A percentile compares a stretch with the other conserved stretches of the same genome.
These are phyloP conservation scores for Fusarium pseudocircinatum DNA, from an alignment of 2,329 filamentous ascomycete genomes.

Conservation along the genomic window DNA sequence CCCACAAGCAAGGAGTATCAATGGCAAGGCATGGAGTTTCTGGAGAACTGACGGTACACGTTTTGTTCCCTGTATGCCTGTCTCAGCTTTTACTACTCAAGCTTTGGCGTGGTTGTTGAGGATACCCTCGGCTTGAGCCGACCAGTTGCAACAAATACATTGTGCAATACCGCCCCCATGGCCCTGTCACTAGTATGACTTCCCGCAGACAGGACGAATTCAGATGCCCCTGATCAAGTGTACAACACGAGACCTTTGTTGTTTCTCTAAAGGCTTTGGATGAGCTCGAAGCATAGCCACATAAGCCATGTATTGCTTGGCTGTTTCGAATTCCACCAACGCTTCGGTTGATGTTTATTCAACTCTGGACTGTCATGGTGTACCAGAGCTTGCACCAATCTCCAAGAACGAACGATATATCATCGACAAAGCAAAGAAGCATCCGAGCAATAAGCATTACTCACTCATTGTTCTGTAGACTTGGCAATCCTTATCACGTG, in stretches of 20 bases:
- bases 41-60: not conserved
- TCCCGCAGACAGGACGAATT: not conserved
- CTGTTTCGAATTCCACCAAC: not conserved
- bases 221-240: not conserved
- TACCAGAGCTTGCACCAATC: not conserved
- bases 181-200: not conserved
- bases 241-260: not conserved
- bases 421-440: not conserved
- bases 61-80: not conserved
- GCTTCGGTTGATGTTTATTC: not conserved
- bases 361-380: not conserved
- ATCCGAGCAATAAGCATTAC: not conserved
- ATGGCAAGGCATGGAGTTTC: not conserved
- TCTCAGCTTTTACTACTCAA: slow-evolving; percentile 19
- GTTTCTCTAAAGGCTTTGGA: not conserved
- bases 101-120: slow-evolving; percentile 9
- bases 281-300: not conserved
- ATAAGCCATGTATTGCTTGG: slow-evolving; percentile 7
- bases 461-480: slow-evolving; percentile 1
- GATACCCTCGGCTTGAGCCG: slow-evolving; percentile 28
- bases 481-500: slow-evolving; percentile 8
- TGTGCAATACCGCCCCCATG: slow-evolving; percentile 27
- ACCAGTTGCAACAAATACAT: slow-evolving; percentile 26
- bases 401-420: not conserved
- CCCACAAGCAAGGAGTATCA: not conserved